These are phyloP conservation scores for Aristolochia californica DNA, from an alignment of 164 flowering plant genomes.

Conservation along the genomic window DNA sequence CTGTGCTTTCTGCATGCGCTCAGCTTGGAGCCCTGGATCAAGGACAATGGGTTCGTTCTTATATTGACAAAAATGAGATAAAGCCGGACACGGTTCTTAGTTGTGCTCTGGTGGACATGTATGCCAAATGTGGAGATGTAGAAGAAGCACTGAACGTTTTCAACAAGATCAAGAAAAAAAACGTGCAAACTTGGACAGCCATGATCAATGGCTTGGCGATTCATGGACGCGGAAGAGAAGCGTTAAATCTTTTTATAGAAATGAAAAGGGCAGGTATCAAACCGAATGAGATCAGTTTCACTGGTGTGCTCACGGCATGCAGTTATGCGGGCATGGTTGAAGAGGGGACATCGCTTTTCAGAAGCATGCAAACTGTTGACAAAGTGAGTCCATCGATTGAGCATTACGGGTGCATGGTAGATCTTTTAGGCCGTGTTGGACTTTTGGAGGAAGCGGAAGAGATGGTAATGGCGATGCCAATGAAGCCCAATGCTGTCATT, in stretches of 20 bases:
- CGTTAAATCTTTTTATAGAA: constrained; percentile 23
- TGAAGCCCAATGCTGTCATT: constrained; percentile 32
- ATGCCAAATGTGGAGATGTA: constrained; percentile 37
- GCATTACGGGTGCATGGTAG: constrained; percentile 53
- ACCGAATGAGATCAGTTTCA: constrained; percentile 38
- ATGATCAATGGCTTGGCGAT: constrained; percentile 38
- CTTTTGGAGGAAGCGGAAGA: constrained; percentile 33
- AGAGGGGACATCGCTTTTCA: constrained; percentile 28
- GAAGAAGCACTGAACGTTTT: constrained; percentile 33
- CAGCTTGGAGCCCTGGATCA: constrained; percentile 37
- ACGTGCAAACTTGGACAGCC: constrained; percentile 39
- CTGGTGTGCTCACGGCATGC: constrained; percentile 40
- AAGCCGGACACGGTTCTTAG: constrained; percentile 27
- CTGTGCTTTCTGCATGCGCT: constrained; percentile 35
- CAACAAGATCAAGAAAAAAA: constrained; percentile 11
- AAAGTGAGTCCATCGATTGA: constrained; percentile 26
- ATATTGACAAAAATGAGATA: constrained; percentile 20
- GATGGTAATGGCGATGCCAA: constrained; percentile 32
- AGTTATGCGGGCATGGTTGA: constrained; percentile 38
- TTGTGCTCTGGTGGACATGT: constrained; percentile 44
- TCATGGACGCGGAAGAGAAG: constrained; percentile 44
- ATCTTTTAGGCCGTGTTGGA: constrained; percentile 46
- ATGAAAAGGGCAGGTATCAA: constrained; percentile 30
- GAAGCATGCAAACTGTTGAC: constrained; percentile 25
- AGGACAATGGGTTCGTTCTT: constrained; percentile 44